phyloP scores from a whole-genome alignment of 352 stramenopile species.

The Phytophthora parvispora region DNA sequence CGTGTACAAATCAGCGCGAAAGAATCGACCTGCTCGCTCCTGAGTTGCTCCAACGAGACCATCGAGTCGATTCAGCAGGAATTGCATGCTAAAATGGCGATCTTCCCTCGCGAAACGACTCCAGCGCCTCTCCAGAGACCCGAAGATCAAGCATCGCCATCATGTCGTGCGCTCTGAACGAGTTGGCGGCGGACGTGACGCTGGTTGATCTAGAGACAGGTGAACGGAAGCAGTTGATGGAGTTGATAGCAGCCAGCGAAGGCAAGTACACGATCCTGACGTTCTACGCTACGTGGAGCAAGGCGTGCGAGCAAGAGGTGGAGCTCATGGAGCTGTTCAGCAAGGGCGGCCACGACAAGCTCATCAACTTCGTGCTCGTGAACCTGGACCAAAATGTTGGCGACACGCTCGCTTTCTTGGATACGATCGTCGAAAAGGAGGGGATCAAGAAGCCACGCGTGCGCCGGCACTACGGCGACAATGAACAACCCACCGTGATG shows the following conservation, averaged over 20 bases:
- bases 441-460: conserved; percentile 44
- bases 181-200: conserved; percentile 52
- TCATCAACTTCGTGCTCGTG: conserved; percentile 73
- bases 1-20: neutral
- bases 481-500: conserved; percentile 56
- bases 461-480: conserved; percentile 57
- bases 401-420: conserved; percentile 58
- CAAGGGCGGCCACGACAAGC: conserved; percentile 54
- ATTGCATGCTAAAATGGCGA: no score
- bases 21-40: no score
- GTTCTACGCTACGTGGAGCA: conserved; percentile 79
- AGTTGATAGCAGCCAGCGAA: conserved; percentile 40
- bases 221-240: conserved; percentile 39
- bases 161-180: conserved; percentile 68
- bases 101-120: conserved; percentile 10
- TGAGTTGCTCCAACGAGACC: no score
- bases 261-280: conserved; percentile 57
- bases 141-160: neutral
- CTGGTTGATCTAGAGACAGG: conserved; percentile 67
- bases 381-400: conserved; percentile 72
- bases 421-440: conserved; percentile 46
- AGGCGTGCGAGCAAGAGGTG: conserved; percentile 57
- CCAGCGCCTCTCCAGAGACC: conserved; percentile 6
- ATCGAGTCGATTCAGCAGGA: no score
- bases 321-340: conserved; percentile 68